Percentiles rank a stretch among this genome's conserved stretches.
Evolutionary conservation across 257 asterid species (phyloP).

Genomic region (Solanum peruvianum): DNA sequence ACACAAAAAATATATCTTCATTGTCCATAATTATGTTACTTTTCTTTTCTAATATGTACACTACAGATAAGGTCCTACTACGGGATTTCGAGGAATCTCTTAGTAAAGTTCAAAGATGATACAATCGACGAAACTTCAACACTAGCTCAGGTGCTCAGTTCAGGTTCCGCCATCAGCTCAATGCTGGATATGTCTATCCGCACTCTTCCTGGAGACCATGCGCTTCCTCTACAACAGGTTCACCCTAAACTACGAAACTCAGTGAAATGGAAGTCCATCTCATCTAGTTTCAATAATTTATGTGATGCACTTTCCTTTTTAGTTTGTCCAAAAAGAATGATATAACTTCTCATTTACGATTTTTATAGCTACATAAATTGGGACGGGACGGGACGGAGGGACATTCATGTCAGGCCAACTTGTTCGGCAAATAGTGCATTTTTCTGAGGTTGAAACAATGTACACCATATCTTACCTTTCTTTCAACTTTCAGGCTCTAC

Average conservation of each 20-base stretch:
- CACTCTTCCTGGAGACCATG: conserved; percentile 82
- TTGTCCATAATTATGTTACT: not conserved
- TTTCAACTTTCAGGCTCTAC: conserved; percentile 46
- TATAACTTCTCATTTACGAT: not conserved
- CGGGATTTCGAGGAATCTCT: conserved; percentile 77
- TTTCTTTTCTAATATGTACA: not conserved
- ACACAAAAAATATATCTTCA: not conserved
- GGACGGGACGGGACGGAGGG: not conserved
- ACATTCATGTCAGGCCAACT: too few relatives aligned
- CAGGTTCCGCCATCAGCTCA: conserved; percentile 84
- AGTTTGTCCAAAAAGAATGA: not conserved
- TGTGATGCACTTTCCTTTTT: not conserved
- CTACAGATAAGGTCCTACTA: conserved; percentile 83
- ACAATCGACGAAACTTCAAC: conserved; percentile 78
- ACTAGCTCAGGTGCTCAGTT: conserved; percentile 84
- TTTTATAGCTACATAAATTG: not conserved
- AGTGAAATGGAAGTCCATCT: not conserved
- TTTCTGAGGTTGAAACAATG: not conserved
- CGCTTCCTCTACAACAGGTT: conserved; percentile 93
- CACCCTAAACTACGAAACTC: not conserved
- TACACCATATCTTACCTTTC: not conserved
- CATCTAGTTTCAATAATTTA: not conserved
- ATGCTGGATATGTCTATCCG: conserved; percentile 95
- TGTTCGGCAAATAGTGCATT: too few relatives aligned
- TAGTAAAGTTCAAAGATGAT: conserved; percentile 88